These are phyloP conservation scores for Diplosphaera chodatii DNA, from an alignment of 139 green algal genomes.

Conservation along the genomic window DNA sequence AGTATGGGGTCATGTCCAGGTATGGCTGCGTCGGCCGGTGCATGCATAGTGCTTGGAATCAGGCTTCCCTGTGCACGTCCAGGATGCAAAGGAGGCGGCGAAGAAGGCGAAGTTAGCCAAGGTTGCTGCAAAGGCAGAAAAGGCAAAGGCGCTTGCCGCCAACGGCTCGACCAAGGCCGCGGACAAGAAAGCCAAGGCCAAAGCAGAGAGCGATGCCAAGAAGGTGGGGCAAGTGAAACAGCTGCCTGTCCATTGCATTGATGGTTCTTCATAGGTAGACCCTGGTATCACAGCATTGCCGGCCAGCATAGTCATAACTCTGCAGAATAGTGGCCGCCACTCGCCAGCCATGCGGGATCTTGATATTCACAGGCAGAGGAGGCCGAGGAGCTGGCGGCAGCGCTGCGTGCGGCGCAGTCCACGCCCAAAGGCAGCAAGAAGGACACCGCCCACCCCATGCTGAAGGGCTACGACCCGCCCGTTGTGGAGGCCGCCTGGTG, in stretches of 20 bases:
- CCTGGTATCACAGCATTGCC: no score
- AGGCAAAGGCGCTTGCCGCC: neutral
- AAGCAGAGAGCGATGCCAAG: slow-evolving; percentile 73
- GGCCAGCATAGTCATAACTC: no score
- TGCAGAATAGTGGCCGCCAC: no score
- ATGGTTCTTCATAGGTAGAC: no score
- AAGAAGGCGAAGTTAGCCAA: neutral
- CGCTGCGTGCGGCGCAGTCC: slow-evolving; percentile 43
- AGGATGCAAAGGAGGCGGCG: neutral
- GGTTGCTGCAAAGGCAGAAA: neutral
- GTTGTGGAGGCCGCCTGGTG: slow-evolving; percentile 65
- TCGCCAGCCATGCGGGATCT: no score
- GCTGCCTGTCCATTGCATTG: no score
- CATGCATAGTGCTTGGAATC: neutral
- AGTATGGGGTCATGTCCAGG: no score
- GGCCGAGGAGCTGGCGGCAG: slow-evolving; percentile 51
- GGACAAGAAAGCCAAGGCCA: slow-evolving; percentile 60
- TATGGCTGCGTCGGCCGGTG: no score
- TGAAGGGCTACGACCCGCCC: slow-evolving; percentile 78
- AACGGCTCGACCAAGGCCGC: slow-evolving; percentile 69
- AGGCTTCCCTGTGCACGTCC: no score
- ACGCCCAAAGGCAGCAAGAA: slow-evolving; percentile 87
- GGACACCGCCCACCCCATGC: slow-evolving; percentile 56
- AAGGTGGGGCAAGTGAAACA: slow-evolving; percentile 29
- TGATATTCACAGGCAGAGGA: slow-evolving; percentile 67